Percentiles rank a stretch among this genome's conserved stretches.
phyloP scores from a whole-genome alignment of 192 early-diverging fungal genomes.

The Backusella sp. region DNA sequence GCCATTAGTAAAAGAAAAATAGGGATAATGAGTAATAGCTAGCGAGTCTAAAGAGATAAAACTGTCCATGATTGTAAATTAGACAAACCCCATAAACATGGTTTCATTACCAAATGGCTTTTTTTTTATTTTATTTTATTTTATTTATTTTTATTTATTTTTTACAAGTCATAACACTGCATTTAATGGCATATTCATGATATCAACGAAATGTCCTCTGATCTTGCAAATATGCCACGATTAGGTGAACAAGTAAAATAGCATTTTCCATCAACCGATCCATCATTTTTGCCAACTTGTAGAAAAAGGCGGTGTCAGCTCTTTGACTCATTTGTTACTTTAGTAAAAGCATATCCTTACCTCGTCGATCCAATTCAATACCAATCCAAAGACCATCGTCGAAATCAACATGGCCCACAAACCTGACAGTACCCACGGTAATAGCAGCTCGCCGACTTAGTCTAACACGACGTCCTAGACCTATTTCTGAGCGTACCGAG shows the following conservation, averaged over 20 bases:
- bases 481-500: neutral
- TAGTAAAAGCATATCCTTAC: slow-evolving; percentile 7
- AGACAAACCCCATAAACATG: too few species aligned
- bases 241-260: neutral
- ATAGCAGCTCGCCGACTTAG: slow-evolving; percentile 10
- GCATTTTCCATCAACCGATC: neutral
- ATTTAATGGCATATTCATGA: neutral
- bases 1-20: too few species aligned
- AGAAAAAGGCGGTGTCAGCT: neutral
- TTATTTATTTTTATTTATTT: too few species aligned
- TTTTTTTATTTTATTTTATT: too few species aligned
- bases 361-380: slow-evolving; percentile 68
- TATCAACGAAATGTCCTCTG: neutral
- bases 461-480: slow-evolving; percentile 13
- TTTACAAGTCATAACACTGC: too few species aligned
- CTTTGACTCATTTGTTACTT: neutral
- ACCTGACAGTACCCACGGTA: slow-evolving; percentile 64
- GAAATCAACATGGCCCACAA: slow-evolving; percentile 74
- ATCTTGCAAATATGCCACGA: neutral
- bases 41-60: too few species aligned
- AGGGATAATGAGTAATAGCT: too few species aligned
- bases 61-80: too few species aligned
- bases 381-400: slow-evolving; percentile 84
- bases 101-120: too few species aligned
- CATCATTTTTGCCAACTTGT: neutral